A percentile compares a stretch with the other conserved stretches of the same genome.
These are phyloP conservation scores for Fennellomyces sp. DNA, from an alignment of 371 early-diverging fungal species.

Conservation along the genomic window DNA sequence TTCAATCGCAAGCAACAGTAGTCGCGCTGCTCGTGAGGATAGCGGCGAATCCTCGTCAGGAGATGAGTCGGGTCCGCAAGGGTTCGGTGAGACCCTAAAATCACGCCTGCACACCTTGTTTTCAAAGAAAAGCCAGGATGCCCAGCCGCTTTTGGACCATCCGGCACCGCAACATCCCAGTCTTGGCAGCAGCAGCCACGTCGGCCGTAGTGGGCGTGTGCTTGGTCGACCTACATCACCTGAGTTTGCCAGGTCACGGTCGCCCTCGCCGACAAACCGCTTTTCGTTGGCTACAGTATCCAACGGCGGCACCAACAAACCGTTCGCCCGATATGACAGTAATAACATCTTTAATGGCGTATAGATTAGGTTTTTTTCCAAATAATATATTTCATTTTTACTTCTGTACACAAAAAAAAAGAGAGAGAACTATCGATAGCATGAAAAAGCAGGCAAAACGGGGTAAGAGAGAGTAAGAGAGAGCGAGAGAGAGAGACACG, in stretches of 20 bases:
- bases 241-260: slow-evolving; percentile 19
- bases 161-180: background rate
- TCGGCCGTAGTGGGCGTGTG: slow-evolving; percentile 22
- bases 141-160: background rate
- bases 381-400: slow-evolving; percentile 1
- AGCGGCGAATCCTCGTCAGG: background rate
- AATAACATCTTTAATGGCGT: slow-evolving; percentile 5
- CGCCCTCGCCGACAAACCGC: slow-evolving; percentile 30
- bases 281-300: slow-evolving; percentile 8
- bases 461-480: slow-evolving; percentile 1
- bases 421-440: background rate
- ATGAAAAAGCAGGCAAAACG: background rate
- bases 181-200: background rate
- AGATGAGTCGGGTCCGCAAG: slow-evolving; percentile 15
- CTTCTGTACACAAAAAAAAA: slow-evolving; percentile 5
- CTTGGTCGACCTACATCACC: slow-evolving; percentile 28
- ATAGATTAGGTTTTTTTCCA: background rate
- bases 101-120: slow-evolving; percentile 30
- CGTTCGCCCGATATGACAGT: slow-evolving; percentile 24
- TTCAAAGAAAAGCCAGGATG: slow-evolving; percentile 9
- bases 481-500: background rate
- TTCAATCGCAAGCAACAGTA: background rate
- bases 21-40: background rate
- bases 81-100: slow-evolving; percentile 35
- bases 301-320: slow-evolving; percentile 12